Evolutionary conservation across 371 early-diverging fungal genomes (phyloP).

Genomic region (Zychaea mexicana): DNA sequence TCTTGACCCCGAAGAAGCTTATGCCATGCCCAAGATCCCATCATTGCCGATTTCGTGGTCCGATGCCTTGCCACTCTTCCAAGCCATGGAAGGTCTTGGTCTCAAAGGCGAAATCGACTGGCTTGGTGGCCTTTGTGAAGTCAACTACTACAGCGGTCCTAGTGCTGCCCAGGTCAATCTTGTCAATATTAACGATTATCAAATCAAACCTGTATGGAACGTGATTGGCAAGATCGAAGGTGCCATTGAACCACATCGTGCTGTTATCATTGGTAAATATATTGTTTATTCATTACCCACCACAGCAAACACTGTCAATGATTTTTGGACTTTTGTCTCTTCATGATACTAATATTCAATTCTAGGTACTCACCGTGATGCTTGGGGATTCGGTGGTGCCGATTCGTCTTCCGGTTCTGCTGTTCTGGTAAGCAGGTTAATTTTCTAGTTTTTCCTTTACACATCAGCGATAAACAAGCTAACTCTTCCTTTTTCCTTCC

Average conservation of each 20-base stretch:
- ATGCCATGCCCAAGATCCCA: constrained; percentile 57
- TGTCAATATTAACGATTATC: constrained; percentile 54
- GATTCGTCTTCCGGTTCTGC: constrained; percentile 69
- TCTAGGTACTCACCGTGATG: constrained; percentile 67
- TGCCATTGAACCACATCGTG: constrained; percentile 52
- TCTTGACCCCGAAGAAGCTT: constrained; percentile 47
- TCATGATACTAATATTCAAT: constrained; percentile 8
- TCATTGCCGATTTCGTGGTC: constrained; percentile 69
- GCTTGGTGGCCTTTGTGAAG: constrained; percentile 50
- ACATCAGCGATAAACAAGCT: too few species aligned
- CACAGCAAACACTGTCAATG: too few species aligned
- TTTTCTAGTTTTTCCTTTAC: not conserved
- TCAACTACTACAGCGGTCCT: constrained; percentile 60
- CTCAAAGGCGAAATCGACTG: constrained; percentile 26
- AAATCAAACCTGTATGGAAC: constrained; percentile 62
- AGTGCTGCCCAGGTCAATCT: constrained; percentile 51
- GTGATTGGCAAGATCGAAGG: constrained; percentile 65
- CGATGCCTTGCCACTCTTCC: constrained; percentile 59
- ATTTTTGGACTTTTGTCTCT: too few species aligned
- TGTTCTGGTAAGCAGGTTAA: constrained; percentile 37
- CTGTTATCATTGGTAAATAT: constrained; percentile 53
- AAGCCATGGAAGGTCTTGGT: constrained; percentile 52
- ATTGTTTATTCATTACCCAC: too few species aligned
- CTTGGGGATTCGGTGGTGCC: constrained; percentile 64
- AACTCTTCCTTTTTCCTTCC: not conserved